A percentile compares a stretch with the other conserved stretches of the same genome.
phyloP scores from a whole-genome alignment of 192 early-diverging fungal genomes.

The Haplosporangium gracile region DNA sequence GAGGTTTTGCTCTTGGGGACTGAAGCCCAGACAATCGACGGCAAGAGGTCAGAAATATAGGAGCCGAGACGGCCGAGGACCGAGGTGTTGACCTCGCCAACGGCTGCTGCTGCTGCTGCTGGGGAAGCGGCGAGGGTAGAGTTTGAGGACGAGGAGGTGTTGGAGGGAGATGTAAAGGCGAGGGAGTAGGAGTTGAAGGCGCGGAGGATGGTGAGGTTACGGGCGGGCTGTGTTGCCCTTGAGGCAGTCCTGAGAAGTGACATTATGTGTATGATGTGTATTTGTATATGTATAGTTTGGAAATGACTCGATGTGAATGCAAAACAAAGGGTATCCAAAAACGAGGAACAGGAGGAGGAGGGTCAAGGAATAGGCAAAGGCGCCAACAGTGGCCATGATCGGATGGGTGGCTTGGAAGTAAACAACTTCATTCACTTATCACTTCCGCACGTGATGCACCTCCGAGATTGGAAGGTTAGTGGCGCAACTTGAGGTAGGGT shows the following conservation, averaged over 20 bases:
- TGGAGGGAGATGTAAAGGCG: not conserved
- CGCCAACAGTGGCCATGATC: not conserved
- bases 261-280: constrained; percentile 19
- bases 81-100: constrained; percentile 27
- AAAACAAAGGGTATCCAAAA: constrained; percentile 9
- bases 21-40: constrained; percentile 59
- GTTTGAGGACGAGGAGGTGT: not conserved
- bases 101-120: not conserved
- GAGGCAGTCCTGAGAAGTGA: constrained; percentile 30
- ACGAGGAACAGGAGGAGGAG: not conserved
- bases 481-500: not conserved
- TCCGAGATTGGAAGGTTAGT: not conserved
- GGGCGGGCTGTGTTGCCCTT: constrained; percentile 31
- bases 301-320: constrained; percentile 1
- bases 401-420: constrained; percentile 1
- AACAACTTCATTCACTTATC: not conserved
- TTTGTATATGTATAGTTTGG: not conserved
- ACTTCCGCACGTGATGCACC: not conserved
- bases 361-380: not conserved
- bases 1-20: constrained; percentile 96
- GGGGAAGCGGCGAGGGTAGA: not conserved
- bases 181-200: constrained; percentile 34
- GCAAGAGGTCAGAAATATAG: constrained; percentile 51
- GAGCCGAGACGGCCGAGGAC: constrained; percentile 47
- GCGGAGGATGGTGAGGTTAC: constrained; percentile 27